Conservation (phyloP, 371 early-diverging fungal genomes). For the Actinomortierella wolfii region DNA sequence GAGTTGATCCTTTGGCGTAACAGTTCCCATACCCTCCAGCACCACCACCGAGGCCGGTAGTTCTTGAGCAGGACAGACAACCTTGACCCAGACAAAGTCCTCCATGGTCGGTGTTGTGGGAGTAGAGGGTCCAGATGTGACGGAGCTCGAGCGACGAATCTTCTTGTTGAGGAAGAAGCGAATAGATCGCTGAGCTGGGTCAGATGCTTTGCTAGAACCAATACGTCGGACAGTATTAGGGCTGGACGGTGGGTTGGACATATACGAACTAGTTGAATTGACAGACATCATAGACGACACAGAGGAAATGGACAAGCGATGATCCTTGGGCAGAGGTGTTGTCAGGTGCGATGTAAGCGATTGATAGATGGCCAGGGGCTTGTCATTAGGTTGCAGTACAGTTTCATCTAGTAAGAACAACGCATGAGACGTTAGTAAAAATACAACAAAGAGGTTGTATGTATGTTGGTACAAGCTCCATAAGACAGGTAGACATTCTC, state of each 20-base stretch:
- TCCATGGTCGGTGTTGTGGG: constrained; percentile 29
- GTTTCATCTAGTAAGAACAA: constrained; percentile 55
- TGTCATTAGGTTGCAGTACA: constrained; percentile 57
- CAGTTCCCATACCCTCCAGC: constrained; percentile 29
- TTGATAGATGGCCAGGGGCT: constrained; percentile 61
- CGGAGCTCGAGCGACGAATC: constrained; percentile 44
- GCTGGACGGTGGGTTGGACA: background rate
- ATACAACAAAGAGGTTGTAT: background rate
- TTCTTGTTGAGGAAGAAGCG: constrained; percentile 60
- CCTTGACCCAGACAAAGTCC: constrained; percentile 44
- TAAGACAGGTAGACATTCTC: too few species aligned
- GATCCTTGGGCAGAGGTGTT: constrained; percentile 57
- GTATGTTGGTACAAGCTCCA: too few species aligned
- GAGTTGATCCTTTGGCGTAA: constrained; percentile 8
- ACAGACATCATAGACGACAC: constrained; percentile 46
- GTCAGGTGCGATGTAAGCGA: constrained; percentile 64
- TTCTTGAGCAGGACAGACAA: constrained; percentile 26
- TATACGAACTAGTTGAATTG: constrained; percentile 19
- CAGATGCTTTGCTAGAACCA: constrained; percentile 13
- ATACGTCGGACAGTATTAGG: constrained; percentile 23
- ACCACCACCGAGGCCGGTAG: constrained; percentile 28
- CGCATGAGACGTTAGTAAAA: background rate
- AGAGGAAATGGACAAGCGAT: constrained; percentile 43
- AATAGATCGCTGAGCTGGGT: constrained; percentile 40
- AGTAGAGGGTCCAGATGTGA: constrained; percentile 21